Base-by-base conservation (phyloP, 1,139 yeast species). In the Hyphopichia burtonii region DNA sequence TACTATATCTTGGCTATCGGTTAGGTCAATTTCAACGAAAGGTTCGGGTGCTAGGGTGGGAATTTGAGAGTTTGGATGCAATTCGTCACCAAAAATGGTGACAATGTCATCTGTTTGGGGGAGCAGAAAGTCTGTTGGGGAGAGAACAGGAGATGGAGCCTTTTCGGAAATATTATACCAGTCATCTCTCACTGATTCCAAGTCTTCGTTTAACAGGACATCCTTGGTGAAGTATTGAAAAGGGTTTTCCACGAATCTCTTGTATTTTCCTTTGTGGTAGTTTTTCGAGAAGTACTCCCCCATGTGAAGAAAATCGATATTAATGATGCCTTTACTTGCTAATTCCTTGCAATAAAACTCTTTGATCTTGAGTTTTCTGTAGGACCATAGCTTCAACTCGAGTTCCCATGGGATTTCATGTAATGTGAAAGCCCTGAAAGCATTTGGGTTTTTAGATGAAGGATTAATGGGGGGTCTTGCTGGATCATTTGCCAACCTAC, bases 311-410 rank as follows among this genome's bases (percentile, higher is more conserved):
- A 30, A 31, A 20, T 37, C 34, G 12, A 14, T 8, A 22, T 37
- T 15, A 14, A 22, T 14, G 10, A 6, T 14, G 8, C 39, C 39
- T 4, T 19, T 19, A 3, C 20, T 31, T 4, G 9, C 11, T 15
- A n/a, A 4, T 11, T 30, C 20, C 7, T 12, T 8, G 16, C 35
- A 14, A 18, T n/a, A 37, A 12, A 20, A 31, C 14, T 22, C 25
- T 15, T 25, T 15, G n/a, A 31, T 18, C 18, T 31, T 16, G 5
- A 9, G 6, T 23, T 15, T 19, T 20, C 39, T 14, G 23, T 14
- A 37, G 10, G 22, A 14, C 39, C 39, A 37, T 12, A 37, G 22
- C 12, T 31, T 23, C 19, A 22, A 15, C 23, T 37, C 39, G 3
- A 37, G 17, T 14, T 15, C 31, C 27, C 20, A 23, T 6, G 39